phyloP scores from a whole-genome alignment of 768 basidiomycete genomes.

The Pholiota molesta region DNA sequence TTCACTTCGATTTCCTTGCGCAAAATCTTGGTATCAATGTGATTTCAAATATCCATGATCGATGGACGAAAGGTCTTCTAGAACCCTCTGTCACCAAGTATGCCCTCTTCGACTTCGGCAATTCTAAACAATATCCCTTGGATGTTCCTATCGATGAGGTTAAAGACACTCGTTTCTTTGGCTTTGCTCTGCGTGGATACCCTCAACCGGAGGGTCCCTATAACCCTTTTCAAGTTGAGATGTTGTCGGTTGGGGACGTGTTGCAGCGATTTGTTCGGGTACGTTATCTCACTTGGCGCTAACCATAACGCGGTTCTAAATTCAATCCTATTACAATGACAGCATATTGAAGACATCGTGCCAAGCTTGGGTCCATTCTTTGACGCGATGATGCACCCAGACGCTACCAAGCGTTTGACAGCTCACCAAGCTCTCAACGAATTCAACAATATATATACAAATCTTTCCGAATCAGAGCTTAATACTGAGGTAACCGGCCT shows the following conservation, averaged over 20 bases:
- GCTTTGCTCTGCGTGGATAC: neutral
- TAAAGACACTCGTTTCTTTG: neutral
- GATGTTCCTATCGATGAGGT: constrained; percentile 8
- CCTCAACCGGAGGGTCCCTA: neutral
- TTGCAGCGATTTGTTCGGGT: constrained; percentile 13
- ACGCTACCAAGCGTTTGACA: constrained; percentile 1
- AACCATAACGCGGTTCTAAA: neutral
- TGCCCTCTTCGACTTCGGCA: constrained; percentile 19
- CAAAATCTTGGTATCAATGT: constrained; percentile 15
- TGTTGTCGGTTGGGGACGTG: neutral
- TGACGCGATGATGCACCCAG: constrained; percentile 10
- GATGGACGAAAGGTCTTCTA: constrained; percentile 4
- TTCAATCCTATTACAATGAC: neutral
- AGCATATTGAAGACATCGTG: neutral
- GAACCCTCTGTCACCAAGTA: constrained; percentile 2
- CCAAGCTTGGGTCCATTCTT: constrained; percentile 12
- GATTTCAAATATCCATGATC: neutral
- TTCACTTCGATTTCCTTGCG: constrained; percentile 13
- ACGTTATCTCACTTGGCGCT: neutral
- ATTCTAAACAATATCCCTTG: constrained; percentile 12
- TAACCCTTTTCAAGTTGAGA: constrained; percentile 19
- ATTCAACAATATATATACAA: constrained; percentile 1
- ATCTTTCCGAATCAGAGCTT: constrained; percentile 2
- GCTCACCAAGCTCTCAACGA: constrained; percentile 8
- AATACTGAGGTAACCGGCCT: neutral